Conservation (phyloP, 2,329 filamentous ascomycete species). For the Beauveria varroae region DNA sequence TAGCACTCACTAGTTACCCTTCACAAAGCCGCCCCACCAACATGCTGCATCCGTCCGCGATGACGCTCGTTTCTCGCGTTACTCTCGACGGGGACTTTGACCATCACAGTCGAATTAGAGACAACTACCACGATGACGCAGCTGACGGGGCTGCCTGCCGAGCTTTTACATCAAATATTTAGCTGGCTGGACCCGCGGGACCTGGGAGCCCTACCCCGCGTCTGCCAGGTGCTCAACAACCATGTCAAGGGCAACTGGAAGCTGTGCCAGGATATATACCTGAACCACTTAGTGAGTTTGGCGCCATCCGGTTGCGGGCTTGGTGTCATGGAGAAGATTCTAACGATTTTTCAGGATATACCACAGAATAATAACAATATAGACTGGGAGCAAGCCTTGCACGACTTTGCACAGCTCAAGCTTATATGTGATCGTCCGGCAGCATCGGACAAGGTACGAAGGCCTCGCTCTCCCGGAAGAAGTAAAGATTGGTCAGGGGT, state of each 20-base stretch:
- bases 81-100: too few relatives aligned
- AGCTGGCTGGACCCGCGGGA: conserved; percentile 48
- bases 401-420: conserved; percentile 36
- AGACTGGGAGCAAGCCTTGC: conserved; percentile 37
- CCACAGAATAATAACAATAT: conserved; percentile 27
- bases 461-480: background rate
- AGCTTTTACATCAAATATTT: conserved; percentile 57
- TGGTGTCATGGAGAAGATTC: background rate
- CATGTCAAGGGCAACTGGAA: conserved; percentile 50
- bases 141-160: conserved; percentile 45
- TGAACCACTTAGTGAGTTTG: conserved; percentile 42
- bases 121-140: conserved; percentile 19
- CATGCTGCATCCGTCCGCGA: too few relatives aligned
- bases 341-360: conserved; percentile 20
- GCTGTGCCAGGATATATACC: conserved; percentile 56
- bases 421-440: conserved; percentile 30
- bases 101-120: background rate
- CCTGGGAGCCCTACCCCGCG: conserved; percentile 41
- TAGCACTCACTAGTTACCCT: too few relatives aligned
- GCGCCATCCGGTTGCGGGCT: too few relatives aligned
- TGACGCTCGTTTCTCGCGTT: too few relatives aligned
- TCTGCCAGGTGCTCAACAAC: conserved; percentile 44
- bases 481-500: too few relatives aligned
- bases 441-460: conserved; percentile 32
- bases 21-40: too few relatives aligned